Percentiles rank a stretch among this genome's conserved stretches.
Conservation (phyloP, 345 rosid genomes). For the Eucalyptus pauciflora region DNA sequence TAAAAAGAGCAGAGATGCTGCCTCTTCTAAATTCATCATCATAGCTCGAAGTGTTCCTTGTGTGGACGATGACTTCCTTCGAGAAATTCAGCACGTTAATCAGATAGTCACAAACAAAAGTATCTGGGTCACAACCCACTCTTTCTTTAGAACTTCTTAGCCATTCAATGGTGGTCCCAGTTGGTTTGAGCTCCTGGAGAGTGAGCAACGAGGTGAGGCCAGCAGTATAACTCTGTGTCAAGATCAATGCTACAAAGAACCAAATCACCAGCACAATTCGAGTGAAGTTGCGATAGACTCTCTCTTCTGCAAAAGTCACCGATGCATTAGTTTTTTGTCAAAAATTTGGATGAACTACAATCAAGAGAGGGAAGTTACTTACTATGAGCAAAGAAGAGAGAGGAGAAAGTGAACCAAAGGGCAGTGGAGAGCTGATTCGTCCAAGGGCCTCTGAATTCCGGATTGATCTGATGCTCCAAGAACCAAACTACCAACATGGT, state of each 20-base stretch:
- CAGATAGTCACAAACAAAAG: constrained; percentile 31
- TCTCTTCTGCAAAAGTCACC: constrained; percentile 26
- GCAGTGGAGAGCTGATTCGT: constrained; percentile 24
- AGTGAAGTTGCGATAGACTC: constrained; percentile 17
- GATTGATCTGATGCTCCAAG: constrained; percentile 23
- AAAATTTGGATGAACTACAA: not conserved
- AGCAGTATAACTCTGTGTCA: constrained; percentile 61
- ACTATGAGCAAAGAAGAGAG: constrained; percentile 52
- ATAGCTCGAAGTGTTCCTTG: constrained; percentile 3
- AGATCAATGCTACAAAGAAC: constrained; percentile 47
- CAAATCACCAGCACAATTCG: constrained; percentile 35
- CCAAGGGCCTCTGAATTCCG: constrained; percentile 24
- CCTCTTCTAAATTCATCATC: not conserved
- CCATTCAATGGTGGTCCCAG: constrained; percentile 12
- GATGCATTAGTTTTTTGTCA: not conserved
- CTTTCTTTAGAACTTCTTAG: constrained; percentile 3
- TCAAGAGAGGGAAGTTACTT: not conserved
- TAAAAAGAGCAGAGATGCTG: constrained; percentile 27
- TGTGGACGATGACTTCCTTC: not conserved
- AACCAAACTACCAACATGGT: constrained; percentile 38
- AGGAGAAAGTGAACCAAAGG: constrained; percentile 33
- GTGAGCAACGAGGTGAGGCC: constrained; percentile 48
- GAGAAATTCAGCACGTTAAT: constrained; percentile 8
- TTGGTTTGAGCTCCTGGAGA: constrained; percentile 15
- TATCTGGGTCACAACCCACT: constrained; percentile 39